Conservation (phyloP, 2,329 filamentous ascomycete genomes). For the Fusarium udum region DNA sequence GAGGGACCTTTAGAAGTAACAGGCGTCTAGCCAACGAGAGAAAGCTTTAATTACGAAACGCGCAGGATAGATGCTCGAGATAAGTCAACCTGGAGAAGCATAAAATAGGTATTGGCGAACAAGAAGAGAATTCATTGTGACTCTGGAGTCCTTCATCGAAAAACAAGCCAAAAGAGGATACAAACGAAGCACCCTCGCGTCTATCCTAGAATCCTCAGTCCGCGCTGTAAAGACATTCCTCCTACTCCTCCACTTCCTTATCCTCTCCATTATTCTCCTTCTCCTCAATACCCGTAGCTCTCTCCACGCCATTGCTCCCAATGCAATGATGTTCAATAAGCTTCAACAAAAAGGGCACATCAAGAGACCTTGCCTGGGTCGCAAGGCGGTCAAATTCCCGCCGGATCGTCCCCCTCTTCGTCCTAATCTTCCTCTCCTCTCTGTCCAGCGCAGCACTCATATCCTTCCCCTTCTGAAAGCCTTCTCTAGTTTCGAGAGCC, state of each 20-base stretch:
- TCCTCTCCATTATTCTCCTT: too few species aligned
- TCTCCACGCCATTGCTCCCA: not conserved
- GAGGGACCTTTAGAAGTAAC: accelerated
- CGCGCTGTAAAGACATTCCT: not conserved
- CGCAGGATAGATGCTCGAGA: not conserved
- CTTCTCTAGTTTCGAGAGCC: not conserved
- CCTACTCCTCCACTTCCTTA: not conserved
- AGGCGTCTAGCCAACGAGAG: accelerated
- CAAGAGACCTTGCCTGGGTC: not conserved
- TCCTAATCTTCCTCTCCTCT: not conserved
- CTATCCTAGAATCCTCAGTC: not conserved
- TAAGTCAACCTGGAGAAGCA: not conserved
- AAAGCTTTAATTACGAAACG: not conserved
- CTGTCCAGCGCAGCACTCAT: not conserved
- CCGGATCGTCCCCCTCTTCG: not conserved
- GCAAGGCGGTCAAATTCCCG: not conserved
- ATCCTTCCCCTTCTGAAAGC: not conserved
- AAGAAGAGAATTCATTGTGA: accelerated
- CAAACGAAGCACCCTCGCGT: too few species aligned
- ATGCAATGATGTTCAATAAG: not conserved
- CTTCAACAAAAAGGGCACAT: not conserved
- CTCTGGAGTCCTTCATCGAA: accelerated
- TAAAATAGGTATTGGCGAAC: not conserved
- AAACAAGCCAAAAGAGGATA: not conserved
- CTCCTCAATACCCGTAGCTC: not conserved